Percentiles rank a stretch among this genome's conserved stretches.
These are phyloP conservation scores for Oxytropis ochrocephala DNA, from an alignment of 306 rosid genomes.

Conservation along the genomic window DNA sequence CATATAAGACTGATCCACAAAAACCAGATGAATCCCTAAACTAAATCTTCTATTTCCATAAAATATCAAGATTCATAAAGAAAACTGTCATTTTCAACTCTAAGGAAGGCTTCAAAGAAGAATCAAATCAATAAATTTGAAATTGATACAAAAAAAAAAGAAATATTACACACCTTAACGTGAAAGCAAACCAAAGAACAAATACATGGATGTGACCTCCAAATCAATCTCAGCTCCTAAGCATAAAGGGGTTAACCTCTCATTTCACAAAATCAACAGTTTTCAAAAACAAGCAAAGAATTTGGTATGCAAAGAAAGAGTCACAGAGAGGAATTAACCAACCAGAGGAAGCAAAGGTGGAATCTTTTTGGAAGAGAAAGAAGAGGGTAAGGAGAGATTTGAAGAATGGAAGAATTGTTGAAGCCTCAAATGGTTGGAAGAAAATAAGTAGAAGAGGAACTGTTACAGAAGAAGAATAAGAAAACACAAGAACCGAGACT, in stretches of 20 bases:
- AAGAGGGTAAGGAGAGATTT: slow-evolving; percentile 18
- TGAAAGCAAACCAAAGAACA: slow-evolving; percentile 54
- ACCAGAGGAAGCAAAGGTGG: background rate
- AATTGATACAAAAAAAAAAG: background rate
- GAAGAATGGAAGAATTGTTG: slow-evolving; percentile 30
- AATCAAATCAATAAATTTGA: background rate
- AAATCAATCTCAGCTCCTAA: slow-evolving; percentile 35
- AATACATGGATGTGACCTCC: slow-evolving; percentile 40
- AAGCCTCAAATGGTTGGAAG: background rate
- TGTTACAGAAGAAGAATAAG: slow-evolving; percentile 15
- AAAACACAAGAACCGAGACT: background rate
- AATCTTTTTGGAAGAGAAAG: slow-evolving; percentile 21
- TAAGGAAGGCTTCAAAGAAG: slow-evolving; percentile 12
- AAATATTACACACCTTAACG: slow-evolving; percentile 46
- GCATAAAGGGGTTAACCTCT: slow-evolving; percentile 22
- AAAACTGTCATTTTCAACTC: slow-evolving; percentile 29
- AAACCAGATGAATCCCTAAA: slow-evolving; percentile 15
- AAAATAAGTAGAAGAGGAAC: slow-evolving; percentile 9
- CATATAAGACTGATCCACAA: slow-evolving; percentile 29
- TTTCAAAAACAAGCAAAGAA: slow-evolving; percentile 40
- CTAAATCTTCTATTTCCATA: slow-evolving; percentile 16
- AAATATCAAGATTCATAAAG: slow-evolving; percentile 6
- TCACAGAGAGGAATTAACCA: slow-evolving; percentile 19
- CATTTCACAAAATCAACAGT: slow-evolving; percentile 4
- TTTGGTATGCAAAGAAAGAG: slow-evolving; percentile 27